Base-by-base conservation (phyloP, 352 stramenopile genomes). In the Plasmopara muralis region DNA sequence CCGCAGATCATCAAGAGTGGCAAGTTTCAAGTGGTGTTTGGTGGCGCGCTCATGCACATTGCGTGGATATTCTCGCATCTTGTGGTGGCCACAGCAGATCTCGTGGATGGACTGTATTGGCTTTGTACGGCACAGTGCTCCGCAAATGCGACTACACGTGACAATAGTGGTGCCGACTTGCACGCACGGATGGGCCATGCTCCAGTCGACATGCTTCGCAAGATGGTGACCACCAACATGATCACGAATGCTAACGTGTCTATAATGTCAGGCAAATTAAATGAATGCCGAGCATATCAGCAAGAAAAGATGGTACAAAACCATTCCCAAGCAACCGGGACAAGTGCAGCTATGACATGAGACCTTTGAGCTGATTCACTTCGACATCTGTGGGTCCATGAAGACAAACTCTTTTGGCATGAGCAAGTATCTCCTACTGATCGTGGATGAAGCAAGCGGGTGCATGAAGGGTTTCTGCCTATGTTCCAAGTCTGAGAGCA, bases 241-340 rank as follows among this genome's bases (percentile, higher is more conserved):
- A 45, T 45, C 15, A 45, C 30, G 40, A 7, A 45, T 16, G 40
- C 40, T 2, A 45, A 45, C 6, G 40, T 7, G 29, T 13, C 40
- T 45, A 30, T 16, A 5, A 45, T 30, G 15, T 30, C 40, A 30
- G 30, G 15, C 15, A 16, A 13, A 45, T 7, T 13, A 45, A 45
- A 13, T 30, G 7, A 5, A 16, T 13, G 40, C 29, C 40, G 40
- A n/a, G 40, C 5, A 2, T 30, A 2, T 16, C 47, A 53, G n/a
- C 18, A 47, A 47, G 42, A 20, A 9, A 47, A 47, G 7, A 45
- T 45, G n/a, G 16, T 45, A 5, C 40, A 45, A 45, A 45, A 45
- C 40, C 40, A 30, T 45, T 45, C 16, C 40, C 40, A 30, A 28
- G 15, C 40, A 30, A 45, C 40, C 40, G 40, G 25, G 40, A 47